Conservation (phyloP, 2,329 filamentous ascomycete genomes). For the Epichloe festucae region DNA sequence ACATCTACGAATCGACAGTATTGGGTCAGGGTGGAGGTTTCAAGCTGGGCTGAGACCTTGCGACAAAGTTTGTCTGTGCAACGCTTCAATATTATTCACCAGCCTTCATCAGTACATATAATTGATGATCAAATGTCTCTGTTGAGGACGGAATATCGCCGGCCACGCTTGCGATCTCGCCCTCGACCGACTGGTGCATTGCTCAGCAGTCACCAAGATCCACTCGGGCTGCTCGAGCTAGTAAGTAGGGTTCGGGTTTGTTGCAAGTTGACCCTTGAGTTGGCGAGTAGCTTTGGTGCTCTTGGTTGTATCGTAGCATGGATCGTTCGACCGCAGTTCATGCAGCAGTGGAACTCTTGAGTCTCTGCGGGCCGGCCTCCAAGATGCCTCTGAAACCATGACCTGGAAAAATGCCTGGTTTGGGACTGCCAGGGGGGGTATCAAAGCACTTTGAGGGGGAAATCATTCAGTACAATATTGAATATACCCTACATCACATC, state of each 20-base stretch:
- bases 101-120: not conserved
- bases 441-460: not conserved
- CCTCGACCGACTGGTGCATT: not conserved
- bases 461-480: not conserved
- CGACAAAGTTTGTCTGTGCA: slow-evolving; percentile 23
- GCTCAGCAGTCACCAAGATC: slow-evolving; percentile 47
- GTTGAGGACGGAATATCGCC: slow-evolving; percentile 1
- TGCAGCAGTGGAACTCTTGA: slow-evolving; percentile 7
- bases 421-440: not conserved
- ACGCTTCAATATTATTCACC: slow-evolving; percentile 11
- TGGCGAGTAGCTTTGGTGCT: slow-evolving; percentile 61
- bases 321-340: slow-evolving; percentile 25
- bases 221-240: slow-evolving; percentile 62
- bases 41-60: slow-evolving; percentile 24
- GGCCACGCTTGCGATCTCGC: not conserved
- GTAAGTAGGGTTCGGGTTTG: slow-evolving; percentile 51
- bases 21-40: slow-evolving; percentile 21
- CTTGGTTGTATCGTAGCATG: slow-evolving; percentile 60
- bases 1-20: slow-evolving; percentile 8
- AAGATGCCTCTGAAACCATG: not conserved
- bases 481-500: not conserved
- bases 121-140: slow-evolving; percentile 5
- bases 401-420: not conserved
- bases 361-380: not conserved
- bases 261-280: slow-evolving; percentile 56